Evolutionary conservation across 305 asterid genomes (phyloP).

Genomic region (Coffea humblotiana): DNA sequence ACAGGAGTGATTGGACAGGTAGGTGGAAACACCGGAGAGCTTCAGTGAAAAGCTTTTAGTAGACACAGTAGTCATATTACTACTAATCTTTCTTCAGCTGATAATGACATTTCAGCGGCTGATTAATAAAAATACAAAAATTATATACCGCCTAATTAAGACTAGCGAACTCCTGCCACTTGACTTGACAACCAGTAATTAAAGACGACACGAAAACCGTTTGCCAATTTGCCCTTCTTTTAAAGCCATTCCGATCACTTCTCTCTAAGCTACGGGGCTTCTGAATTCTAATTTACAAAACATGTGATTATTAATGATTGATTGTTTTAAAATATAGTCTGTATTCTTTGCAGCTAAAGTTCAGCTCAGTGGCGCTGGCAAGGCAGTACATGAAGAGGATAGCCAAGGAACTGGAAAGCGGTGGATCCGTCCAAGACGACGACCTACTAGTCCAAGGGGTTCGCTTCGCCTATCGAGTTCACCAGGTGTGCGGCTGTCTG

Average conservation of each 20-base stretch:
- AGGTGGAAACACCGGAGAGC: slow-evolving; percentile 8
- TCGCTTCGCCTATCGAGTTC: slow-evolving; percentile 33
- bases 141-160: neutral
- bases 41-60: slow-evolving; percentile 1
- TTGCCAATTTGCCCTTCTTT: neutral
- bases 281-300: neutral
- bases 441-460: slow-evolving; percentile 32
- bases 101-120: neutral
- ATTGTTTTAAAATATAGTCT: neutral
- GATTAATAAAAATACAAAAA: neutral
- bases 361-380: slow-evolving; percentile 27
- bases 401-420: slow-evolving; percentile 21
- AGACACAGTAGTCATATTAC: too few relatives aligned
- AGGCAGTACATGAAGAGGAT: slow-evolving; percentile 28
- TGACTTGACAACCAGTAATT: slow-evolving; percentile 1
- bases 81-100: neutral
- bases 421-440: slow-evolving; percentile 15
- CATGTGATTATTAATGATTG: neutral
- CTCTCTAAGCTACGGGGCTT: neutral
- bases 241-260: neutral
- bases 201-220: neutral
- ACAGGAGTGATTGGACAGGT: slow-evolving; percentile 32
- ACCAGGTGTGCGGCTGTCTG: slow-evolving; percentile 25
- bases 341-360: slow-evolving; percentile 26
- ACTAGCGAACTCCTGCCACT: neutral